phyloP scores from a whole-genome alignment of 225 moss, liverwort and hornwort genomes.

The Pleurozium schreberi region DNA sequence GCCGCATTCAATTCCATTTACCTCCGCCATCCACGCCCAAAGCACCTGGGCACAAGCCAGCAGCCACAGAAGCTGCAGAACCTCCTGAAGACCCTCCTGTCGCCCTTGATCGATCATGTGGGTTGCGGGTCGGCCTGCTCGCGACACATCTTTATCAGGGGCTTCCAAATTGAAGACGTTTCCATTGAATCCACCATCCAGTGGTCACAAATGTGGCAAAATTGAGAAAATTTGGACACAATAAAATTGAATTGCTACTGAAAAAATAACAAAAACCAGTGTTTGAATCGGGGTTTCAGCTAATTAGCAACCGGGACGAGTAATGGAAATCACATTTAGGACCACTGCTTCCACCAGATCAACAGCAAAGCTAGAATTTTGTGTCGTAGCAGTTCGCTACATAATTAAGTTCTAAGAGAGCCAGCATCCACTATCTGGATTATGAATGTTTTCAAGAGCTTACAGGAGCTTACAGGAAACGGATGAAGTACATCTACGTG shows the following conservation, averaged over 20 bases:
- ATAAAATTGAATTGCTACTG: neutral
- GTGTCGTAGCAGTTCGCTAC: neutral
- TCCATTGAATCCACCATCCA: neutral
- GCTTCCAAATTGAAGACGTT: neutral
- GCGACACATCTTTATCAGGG: neutral
- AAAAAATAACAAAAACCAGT: neutral
- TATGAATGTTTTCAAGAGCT: neutral
- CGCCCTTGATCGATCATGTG: slow-evolving; percentile 35
- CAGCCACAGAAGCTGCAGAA: slow-evolving; percentile 56
- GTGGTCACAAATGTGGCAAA: neutral
- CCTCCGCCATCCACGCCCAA: slow-evolving; percentile 83
- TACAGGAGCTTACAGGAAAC: neutral
- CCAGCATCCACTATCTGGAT: neutral
- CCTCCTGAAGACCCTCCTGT: slow-evolving; percentile 80
- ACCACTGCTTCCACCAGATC: neutral
- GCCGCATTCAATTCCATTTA: neutral
- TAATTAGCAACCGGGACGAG: too few species aligned
- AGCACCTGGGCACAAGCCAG: slow-evolving; percentile 67
- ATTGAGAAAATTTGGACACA: too few species aligned
- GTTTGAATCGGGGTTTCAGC: too few species aligned
- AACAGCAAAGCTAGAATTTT: neutral
- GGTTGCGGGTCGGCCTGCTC: slow-evolving; percentile 31
- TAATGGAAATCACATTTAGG: too few species aligned
- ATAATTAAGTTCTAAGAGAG: neutral
- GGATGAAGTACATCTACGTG: neutral